Percentiles rank a stretch among this genome's conserved stretches.
phyloP scores from a whole-genome alignment of 345 rosid species.

The Chamaenerion angustifolium region DNA sequence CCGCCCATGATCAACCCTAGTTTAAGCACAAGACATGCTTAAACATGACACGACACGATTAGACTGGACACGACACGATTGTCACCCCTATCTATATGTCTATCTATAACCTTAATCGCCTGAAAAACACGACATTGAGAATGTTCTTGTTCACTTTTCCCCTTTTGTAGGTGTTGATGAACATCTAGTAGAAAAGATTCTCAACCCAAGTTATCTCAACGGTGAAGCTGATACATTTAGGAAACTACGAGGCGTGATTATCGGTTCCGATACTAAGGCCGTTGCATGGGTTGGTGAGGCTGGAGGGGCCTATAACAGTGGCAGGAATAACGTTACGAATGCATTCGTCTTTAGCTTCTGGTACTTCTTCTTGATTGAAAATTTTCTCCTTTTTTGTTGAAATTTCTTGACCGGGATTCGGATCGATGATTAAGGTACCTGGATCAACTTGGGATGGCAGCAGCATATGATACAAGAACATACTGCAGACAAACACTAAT shows the following conservation, averaged over 20 bases:
- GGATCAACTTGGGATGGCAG: slow-evolving; percentile 83
- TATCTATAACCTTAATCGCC: no score
- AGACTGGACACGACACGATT: no score
- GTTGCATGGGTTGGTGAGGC: slow-evolving; percentile 90
- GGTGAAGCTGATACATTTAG: slow-evolving; percentile 37
- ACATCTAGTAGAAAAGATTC: slow-evolving; percentile 54
- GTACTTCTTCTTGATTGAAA: slow-evolving; percentile 19
- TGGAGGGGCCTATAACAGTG: slow-evolving; percentile 97
- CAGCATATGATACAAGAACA: slow-evolving; percentile 56
- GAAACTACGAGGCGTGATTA: slow-evolving; percentile 34
- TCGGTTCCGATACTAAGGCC: slow-evolving; percentile 39
- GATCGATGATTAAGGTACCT: slow-evolving; percentile 49
- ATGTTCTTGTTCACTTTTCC: neutral
- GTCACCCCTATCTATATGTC: no score
- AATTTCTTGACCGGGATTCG: neutral
- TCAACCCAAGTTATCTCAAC: slow-evolving; percentile 58
- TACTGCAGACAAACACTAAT: slow-evolving; percentile 84
- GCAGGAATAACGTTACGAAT: slow-evolving; percentile 60
- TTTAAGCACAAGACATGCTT: no score
- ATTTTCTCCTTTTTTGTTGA: neutral
- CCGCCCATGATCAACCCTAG: no score
- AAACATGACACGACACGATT: no score
- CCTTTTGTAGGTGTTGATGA: slow-evolving; percentile 50
- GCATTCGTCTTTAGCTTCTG: slow-evolving; percentile 90
- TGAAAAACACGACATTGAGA: neutral